Conservation (phyloP, 2,329 filamentous ascomycete species). For the Escovopsis weberi region DNA sequence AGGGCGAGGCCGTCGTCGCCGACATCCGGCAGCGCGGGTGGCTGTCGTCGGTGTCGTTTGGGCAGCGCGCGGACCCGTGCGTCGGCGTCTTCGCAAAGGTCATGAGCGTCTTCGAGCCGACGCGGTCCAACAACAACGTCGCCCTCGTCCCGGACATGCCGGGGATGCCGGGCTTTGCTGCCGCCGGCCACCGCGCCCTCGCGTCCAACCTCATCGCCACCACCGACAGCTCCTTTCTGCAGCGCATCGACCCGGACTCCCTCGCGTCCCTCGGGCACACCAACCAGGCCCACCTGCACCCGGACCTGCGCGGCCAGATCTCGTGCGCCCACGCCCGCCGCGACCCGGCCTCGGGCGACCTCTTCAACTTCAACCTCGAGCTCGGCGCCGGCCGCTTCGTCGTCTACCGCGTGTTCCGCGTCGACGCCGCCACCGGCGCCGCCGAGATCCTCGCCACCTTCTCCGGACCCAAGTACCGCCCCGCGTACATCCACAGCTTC, state of each 20-base stretch:
- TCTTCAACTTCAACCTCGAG: constrained; percentile 72
- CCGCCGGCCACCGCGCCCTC: constrained; percentile 20
- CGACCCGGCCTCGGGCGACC: constrained; percentile 58
- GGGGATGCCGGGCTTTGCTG: constrained; percentile 24
- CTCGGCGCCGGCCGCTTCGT: constrained; percentile 36
- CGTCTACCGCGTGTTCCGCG: constrained; percentile 56
- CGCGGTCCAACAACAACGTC: constrained; percentile 42
- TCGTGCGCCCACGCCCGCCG: constrained; percentile 58
- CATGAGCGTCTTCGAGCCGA: constrained; percentile 41
- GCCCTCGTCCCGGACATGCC: constrained; percentile 52
- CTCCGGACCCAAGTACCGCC: constrained; percentile 26
- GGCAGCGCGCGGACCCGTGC: constrained; percentile 58
- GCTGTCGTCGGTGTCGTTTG: constrained; percentile 48
- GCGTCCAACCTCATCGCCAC: constrained; percentile 7
- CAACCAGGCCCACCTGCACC: constrained; percentile 47
- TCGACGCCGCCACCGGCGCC: constrained; percentile 45
- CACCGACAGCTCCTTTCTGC: constrained; percentile 39
- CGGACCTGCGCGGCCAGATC: constrained; percentile 49
- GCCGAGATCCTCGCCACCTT: constrained; percentile 61
- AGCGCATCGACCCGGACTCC: constrained; percentile 53
- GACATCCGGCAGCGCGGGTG: constrained; percentile 45
- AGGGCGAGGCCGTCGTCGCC: constrained; percentile 48
- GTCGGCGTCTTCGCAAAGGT: constrained; percentile 58
- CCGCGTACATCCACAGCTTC: constrained; percentile 73
- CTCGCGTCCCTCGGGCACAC: constrained; percentile 57